A percentile compares a stretch with the other conserved stretches of the same genome.
These are phyloP conservation scores for Coemansia sp. DNA, from an alignment of 192 early-diverging fungal species.

Conservation along the genomic window DNA sequence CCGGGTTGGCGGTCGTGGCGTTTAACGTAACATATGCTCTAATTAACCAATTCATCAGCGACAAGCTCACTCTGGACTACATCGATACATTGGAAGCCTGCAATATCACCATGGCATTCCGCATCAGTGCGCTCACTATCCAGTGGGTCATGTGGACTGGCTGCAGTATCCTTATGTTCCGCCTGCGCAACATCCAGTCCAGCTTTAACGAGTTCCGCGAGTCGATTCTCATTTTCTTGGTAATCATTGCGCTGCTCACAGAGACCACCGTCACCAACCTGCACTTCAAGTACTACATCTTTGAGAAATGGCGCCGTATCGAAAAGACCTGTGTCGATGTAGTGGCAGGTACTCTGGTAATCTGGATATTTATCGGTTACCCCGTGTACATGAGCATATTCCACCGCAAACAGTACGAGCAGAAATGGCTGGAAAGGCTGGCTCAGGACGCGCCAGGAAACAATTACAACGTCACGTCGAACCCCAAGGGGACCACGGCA, in stretches of 20 bases:
- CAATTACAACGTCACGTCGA: conserved; percentile 36
- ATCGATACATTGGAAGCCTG: conserved; percentile 16
- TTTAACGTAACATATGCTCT: conserved; percentile 19
- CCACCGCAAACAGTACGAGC: conserved; percentile 34
- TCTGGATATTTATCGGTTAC: conserved; percentile 38
- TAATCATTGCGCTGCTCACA: conserved; percentile 24
- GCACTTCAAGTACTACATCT: conserved; percentile 23
- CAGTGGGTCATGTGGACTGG: conserved; percentile 44
- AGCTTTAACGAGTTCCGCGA: conserved; percentile 53
- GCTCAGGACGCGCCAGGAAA: conserved; percentile 40
- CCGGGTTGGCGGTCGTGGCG: conserved; percentile 2
- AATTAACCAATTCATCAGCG: conserved; percentile 22
- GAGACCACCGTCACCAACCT: conserved; percentile 39
- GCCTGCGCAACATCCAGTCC: conserved; percentile 50
- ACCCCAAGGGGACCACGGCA: conserved; percentile 31
- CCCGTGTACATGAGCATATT: conserved; percentile 44
- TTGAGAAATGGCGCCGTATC: conserved; percentile 26
- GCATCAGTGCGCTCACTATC: conserved; percentile 18
- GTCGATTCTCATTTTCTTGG: conserved; percentile 32
- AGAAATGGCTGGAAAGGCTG: conserved; percentile 42
- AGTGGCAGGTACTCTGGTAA: conserved; percentile 25
- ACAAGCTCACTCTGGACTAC: conserved; percentile 10
- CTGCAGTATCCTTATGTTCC: conserved; percentile 33
- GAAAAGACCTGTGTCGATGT: conserved; percentile 40
- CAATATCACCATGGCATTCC: conserved; percentile 17